phyloP scores from a whole-genome alignment of 345 rosid genomes.

The Dipteronia sinensis region DNA sequence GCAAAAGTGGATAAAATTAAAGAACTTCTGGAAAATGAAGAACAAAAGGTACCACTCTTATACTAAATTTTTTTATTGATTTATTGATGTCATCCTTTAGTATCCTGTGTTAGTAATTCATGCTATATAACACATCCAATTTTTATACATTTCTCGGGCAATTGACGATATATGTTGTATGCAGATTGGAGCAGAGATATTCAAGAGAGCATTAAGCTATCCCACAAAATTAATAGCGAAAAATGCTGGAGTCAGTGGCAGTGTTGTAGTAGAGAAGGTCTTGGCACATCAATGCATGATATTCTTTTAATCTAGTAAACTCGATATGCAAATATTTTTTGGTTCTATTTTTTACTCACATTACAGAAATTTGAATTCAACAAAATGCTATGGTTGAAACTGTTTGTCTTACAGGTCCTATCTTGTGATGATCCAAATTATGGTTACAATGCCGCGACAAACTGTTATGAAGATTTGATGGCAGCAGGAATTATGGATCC shows the following conservation, averaged over 20 bases:
- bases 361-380: constrained; percentile 11
- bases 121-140: no score
- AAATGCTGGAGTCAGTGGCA: constrained; percentile 85
- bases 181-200: constrained; percentile 94
- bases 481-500: constrained; percentile 87
- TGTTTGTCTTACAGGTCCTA: constrained; percentile 52
- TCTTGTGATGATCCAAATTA: constrained; percentile 49
- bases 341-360: neutral
- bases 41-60: constrained; percentile 60
- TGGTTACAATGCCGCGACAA: constrained; percentile 88
- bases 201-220: constrained; percentile 76
- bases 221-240: constrained; percentile 80
- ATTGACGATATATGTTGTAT: no score
- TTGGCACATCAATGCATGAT: constrained; percentile 11
- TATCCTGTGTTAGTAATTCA: no score
- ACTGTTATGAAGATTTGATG: constrained; percentile 76
- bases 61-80: no score
- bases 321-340: neutral
- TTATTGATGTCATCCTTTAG: no score
- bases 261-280: constrained; percentile 75
- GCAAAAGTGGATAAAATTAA: constrained; percentile 67
- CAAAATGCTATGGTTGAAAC: constrained; percentile 6
- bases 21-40: constrained; percentile 65
- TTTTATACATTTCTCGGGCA: no score
- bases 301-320: neutral